Evolutionary conservation across 192 early-diverging fungal genomes (phyloP).

Genomic region (Paraglomus brasilianum): DNA sequence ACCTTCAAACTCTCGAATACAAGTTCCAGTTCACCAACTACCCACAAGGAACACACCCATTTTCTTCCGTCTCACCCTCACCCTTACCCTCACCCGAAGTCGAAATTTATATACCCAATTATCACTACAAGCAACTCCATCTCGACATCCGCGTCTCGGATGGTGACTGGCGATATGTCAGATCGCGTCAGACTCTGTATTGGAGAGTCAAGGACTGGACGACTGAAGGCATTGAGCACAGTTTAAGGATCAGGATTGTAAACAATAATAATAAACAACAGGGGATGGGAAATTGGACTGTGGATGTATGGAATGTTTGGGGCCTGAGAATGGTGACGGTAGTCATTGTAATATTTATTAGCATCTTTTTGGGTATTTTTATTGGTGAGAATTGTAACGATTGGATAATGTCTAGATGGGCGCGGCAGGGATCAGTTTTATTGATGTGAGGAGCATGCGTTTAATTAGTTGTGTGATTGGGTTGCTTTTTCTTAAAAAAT

Average conservation of each 20-base stretch:
- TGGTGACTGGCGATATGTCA: constrained; percentile 71
- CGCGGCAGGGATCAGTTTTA: too few relatives aligned
- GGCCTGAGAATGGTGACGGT: not conserved
- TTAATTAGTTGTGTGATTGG: too few relatives aligned
- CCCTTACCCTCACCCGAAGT: constrained; percentile 43
- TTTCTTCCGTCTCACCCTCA: constrained; percentile 21
- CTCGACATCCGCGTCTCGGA: constrained; percentile 62
- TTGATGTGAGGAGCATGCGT: too few relatives aligned
- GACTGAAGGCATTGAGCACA: constrained; percentile 5
- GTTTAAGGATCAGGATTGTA: constrained; percentile 15
- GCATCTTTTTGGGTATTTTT: too few relatives aligned
- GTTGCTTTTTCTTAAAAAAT: too few relatives aligned
- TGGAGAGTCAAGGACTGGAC: constrained; percentile 44
- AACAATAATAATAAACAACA: not conserved
- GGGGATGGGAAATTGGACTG: not conserved
- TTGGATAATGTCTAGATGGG: too few relatives aligned
- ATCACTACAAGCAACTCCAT: constrained; percentile 56
- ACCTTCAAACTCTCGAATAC: constrained; percentile 59
- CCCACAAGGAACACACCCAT: constrained; percentile 36
- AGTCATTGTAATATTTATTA: not conserved
- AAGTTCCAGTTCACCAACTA: constrained; percentile 57
- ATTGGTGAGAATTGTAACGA: too few relatives aligned
- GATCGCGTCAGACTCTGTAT: constrained; percentile 65
- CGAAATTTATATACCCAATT: constrained; percentile 74
- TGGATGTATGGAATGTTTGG: not conserved